Evolutionary conservation across 768 basidiomycete genomes (phyloP).

Genomic region (Kwoniella mangroviensis): DNA sequence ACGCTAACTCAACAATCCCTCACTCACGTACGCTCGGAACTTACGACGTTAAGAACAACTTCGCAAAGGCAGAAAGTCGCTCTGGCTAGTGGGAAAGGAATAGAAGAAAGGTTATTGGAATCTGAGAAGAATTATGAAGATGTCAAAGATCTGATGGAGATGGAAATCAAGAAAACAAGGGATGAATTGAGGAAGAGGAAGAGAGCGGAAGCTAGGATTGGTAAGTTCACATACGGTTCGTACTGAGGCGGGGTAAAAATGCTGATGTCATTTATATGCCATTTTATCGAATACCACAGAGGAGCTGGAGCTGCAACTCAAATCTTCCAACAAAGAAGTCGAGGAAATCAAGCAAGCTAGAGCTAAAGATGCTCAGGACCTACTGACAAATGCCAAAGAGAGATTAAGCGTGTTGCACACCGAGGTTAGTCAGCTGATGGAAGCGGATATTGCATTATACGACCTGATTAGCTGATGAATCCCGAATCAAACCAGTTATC

Average conservation of each 20-base stretch:
- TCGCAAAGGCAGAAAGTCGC: slow-evolving; percentile 43
- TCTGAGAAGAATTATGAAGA: slow-evolving; percentile 49
- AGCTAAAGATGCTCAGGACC: slow-evolving; percentile 48
- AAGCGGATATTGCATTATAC: neutral
- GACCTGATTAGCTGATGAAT: neutral
- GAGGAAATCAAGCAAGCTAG: slow-evolving; percentile 49
- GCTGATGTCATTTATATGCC: neutral
- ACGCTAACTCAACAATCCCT: slow-evolving; percentile 55
- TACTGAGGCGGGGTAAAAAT: too few species aligned
- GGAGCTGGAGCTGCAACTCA: slow-evolving; percentile 49
- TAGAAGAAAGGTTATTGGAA: slow-evolving; percentile 46
- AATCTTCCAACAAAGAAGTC: slow-evolving; percentile 32
- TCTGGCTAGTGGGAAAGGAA: slow-evolving; percentile 39
- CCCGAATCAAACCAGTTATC: slow-evolving; percentile 28
- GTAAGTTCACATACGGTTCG: slow-evolving; percentile 25
- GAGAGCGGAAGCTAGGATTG: slow-evolving; percentile 47
- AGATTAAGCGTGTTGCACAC: slow-evolving; percentile 43
- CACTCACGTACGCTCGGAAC: slow-evolving; percentile 54
- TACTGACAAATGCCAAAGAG: slow-evolving; percentile 51
- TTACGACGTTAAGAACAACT: slow-evolving; percentile 44
- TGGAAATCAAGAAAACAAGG: slow-evolving; percentile 38
- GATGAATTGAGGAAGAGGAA: slow-evolving; percentile 45
- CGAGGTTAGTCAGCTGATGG: slow-evolving; percentile 35
- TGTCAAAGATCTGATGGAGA: slow-evolving; percentile 38
- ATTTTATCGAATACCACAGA: slow-evolving; percentile 13